Evolutionary conservation across 169 alveolate species (phyloP).

Genomic region (Plasmodium vinckei): DNA sequence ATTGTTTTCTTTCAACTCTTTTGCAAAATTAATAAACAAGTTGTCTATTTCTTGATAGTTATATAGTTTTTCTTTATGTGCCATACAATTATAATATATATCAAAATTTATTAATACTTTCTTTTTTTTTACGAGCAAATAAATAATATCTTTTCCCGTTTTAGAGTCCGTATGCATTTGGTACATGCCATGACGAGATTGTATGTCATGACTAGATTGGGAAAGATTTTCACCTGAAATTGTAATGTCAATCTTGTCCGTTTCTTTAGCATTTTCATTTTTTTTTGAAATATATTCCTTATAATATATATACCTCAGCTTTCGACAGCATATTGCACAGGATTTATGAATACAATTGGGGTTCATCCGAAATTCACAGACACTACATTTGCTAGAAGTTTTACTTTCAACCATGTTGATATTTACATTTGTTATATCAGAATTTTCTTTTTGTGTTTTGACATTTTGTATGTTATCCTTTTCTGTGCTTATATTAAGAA

Average conservation of each 20-base stretch:
- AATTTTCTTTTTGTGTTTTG: neutral
- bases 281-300: neutral
- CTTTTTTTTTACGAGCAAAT: conserved; percentile 38
- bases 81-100: conserved; percentile 8
- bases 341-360: conserved; percentile 44
- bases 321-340: conserved; percentile 53
- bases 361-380: conserved; percentile 29
- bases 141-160: neutral
- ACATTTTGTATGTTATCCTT: conserved; percentile 6
- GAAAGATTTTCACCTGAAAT: neutral
- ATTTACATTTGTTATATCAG: neutral
- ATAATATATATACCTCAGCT: conserved; percentile 23
- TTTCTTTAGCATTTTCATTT: neutral
- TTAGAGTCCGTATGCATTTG: neutral
- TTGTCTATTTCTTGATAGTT: conserved; percentile 28
- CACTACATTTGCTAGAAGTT: conserved; percentile 12
- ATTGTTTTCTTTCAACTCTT: conserved; percentile 7
- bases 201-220: too few relatives aligned
- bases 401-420: neutral
- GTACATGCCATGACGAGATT: neutral
- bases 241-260: neutral
- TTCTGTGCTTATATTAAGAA: conserved; percentile 72
- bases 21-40: conserved; percentile 11
- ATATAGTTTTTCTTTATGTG: conserved; percentile 37
- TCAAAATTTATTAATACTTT: conserved; percentile 39